Conservation (phyloP, 495 filamentous ascomycete genomes). For the Podospora tetraspora region DNA sequence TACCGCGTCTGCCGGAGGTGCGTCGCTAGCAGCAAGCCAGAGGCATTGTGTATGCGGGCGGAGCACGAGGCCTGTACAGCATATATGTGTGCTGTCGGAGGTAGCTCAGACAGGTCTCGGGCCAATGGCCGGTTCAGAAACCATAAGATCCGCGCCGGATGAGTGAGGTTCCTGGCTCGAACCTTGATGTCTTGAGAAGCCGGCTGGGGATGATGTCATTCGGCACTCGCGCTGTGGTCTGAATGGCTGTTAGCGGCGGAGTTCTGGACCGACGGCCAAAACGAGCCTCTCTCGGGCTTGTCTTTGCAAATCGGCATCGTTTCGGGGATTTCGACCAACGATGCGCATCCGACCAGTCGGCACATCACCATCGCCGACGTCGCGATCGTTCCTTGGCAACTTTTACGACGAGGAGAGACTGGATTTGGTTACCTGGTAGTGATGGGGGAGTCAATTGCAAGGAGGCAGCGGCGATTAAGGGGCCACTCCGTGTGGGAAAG, state of each 20-base stretch:
- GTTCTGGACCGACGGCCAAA: background rate
- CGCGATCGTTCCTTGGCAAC: background rate
- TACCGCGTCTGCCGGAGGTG: background rate
- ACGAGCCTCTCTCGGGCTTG: background rate
- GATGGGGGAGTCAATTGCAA: background rate
- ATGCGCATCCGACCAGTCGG: background rate
- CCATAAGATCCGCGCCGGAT: background rate
- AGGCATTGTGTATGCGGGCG: background rate
- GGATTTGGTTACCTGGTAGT: background rate
- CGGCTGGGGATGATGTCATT: conserved; percentile 23
- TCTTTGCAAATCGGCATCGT: background rate
- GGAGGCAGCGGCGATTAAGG: background rate
- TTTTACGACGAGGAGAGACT: background rate
- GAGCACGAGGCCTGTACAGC: background rate
- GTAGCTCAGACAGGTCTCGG: background rate
- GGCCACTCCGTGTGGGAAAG: background rate
- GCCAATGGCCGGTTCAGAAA: background rate
- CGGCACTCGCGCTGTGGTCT: conserved; percentile 4
- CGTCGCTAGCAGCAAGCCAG: background rate
- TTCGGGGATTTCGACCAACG: background rate
- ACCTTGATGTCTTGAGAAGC: background rate
- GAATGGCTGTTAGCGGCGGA: background rate
- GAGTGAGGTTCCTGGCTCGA: background rate
- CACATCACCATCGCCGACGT: background rate
- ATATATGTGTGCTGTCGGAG: background rate